These are phyloP conservation scores for Cokeromyces recurvatus DNA, from an alignment of 371 early-diverging fungal genomes.

Conservation along the genomic window DNA sequence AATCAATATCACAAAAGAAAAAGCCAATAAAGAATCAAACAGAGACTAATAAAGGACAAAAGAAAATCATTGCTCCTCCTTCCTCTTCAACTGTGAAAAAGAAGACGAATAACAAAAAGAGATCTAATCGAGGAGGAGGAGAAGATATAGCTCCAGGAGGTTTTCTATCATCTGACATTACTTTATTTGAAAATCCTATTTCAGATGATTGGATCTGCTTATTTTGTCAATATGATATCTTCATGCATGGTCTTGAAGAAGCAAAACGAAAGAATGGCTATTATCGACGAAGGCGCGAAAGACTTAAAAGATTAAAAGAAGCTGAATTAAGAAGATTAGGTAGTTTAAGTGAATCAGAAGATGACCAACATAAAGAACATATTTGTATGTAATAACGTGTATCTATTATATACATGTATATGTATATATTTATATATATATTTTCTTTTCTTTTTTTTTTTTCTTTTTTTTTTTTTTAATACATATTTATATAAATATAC, in stretches of 20 bases:
- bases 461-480: too few species aligned
- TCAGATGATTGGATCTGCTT: conserved; percentile 44
- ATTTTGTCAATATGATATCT: conserved; percentile 41
- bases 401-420: too few species aligned
- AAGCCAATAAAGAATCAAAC: too few species aligned
- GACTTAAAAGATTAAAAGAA: conserved; percentile 10
- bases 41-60: too few species aligned
- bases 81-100: too few species aligned
- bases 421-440: too few species aligned
- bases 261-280: conserved; percentile 33
- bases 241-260: conserved; percentile 23
- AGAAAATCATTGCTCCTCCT: too few species aligned
- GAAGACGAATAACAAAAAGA: too few species aligned
- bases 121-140: too few species aligned
- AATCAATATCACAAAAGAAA: background rate
- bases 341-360: background rate
- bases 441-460: too few species aligned
- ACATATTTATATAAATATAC: too few species aligned
- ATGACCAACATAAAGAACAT: background rate
- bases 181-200: conserved; percentile 21
- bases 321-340: conserved; percentile 1
- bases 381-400: too few species aligned
- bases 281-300: conserved; percentile 23
- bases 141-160: conserved; percentile 13
- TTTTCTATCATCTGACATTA: conserved; percentile 20